Evolutionary conservation across 352 stramenopile genomes (phyloP), one percentile per base, ranked within the genome.

Genomic region (Phytopythium delawarense): DNA sequence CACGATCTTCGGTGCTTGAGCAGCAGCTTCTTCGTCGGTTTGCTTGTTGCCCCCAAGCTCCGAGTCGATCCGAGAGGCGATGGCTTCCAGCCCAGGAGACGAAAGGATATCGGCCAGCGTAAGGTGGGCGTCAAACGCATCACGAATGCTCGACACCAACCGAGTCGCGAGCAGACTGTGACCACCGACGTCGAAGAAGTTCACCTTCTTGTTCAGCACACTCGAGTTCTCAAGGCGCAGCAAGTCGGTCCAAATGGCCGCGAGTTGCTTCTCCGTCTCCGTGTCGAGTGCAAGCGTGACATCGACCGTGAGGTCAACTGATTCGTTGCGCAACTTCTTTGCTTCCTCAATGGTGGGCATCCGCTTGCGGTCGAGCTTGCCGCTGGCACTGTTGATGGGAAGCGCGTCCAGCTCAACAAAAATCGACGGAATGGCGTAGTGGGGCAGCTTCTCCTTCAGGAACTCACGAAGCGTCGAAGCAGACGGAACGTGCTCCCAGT

Each of bases 341-440:
- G 79, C 82, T 62, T 89, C 66, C 55, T 89, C 82, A 13, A 84
- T 82, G 0, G 80, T 78, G 11, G 82, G 82, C 60, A 98, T 87
- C 56, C 89, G 81, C 67, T 97, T 97, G 55, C 88, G 77, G 61
- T 98, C 88, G 15, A 97, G 63, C 65, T 98, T 98, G 37, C 89
- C 91, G 40, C 86, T 94, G 20, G 82, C 78, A 44, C 75, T 90
- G 68, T 94, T 92, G 53, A 91, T 93, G n/a, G 87, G 87, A 4
- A 96, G 67, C n/a, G 80, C 86, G 62, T 92, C 78, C 3, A 96
- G 74, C 55, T 91, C 77, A 16, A 96, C 79, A 58, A 92, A 89
- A 18, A 93, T 75, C 0, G 80, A 87, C 28, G 87, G 87, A 32
- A 96, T 90, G 3, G 84, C 85, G 59, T 94, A 96, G 63, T 92